Evolutionary conservation across 1,284 basidiomycete species (phyloP), one percentile per base, ranked within the genome.

Genomic region (Trichosporon sp.): DNA sequence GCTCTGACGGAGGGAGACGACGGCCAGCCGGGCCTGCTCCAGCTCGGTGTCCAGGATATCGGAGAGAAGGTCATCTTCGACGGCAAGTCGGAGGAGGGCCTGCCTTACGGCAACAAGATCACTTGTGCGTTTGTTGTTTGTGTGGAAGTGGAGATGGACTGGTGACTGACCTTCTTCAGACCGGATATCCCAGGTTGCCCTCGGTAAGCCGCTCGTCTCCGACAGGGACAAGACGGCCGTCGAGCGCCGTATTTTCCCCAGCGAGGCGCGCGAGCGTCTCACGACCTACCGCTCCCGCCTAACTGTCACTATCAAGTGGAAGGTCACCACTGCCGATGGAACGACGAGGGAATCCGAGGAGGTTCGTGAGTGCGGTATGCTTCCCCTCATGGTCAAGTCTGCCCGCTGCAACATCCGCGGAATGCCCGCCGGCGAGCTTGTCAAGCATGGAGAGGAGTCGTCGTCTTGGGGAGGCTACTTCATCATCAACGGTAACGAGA

Each of bases 401-500:
- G 91, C 90, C 32, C 88, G 96, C 68, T 99, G 97, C 84, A 97
- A 98, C 83, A 84, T 99, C 32, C 90, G 91, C 59, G 89, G 88
- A 56, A 88, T 98, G 85, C 89, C 93, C 2, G 93, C 96, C 4
- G 88, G 91, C 8, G 91, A 94, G 71, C 91, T 99, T 67, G 94
- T 99, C 64, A 86, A 87, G 71, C 91, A 91, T 76, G 92, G 96
- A 80, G 97, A 99, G 87, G 97, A 99, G 81, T 91, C 97, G 2
- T 95, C 96, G 85, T 97, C 99, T 83, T 97, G 98, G 81, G 97
- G 97, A 64, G 97, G 96, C 35, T 99, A 99, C 86, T 99, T 99
- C 81, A 89, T 99, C 78, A 91, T 99, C 83, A 99, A 99, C 83
- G 97, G 97, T 74, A 99, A 98, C 86, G 97, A 99, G 86, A 94